A percentile compares a stretch with the other conserved stretches of the same genome.
These are phyloP conservation scores for Chrysosporium queenslandicum DNA, from an alignment of 2,329 filamentous ascomycete species.

Conservation along the genomic window DNA sequence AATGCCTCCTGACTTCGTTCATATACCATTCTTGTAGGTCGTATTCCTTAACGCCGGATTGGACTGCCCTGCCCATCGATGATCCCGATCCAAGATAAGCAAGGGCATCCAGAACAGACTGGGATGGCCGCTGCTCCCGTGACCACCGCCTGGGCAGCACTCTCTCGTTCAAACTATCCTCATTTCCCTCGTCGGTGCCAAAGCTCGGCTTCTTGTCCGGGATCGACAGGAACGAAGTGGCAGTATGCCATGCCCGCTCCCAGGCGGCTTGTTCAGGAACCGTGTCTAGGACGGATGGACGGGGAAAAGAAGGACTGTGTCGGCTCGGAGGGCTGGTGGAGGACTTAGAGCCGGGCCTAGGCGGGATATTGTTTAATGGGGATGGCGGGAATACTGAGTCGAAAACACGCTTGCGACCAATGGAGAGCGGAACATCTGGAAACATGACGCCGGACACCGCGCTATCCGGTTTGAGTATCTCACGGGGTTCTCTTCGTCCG, in stretches of 20 bases:
- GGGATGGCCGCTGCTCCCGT: slow-evolving; percentile 22
- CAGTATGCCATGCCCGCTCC: slow-evolving; percentile 35
- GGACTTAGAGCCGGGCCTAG: slow-evolving; percentile 23
- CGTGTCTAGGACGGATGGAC: slow-evolving; percentile 7
- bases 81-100: slow-evolving; percentile 24
- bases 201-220: slow-evolving; percentile 28
- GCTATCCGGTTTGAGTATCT: not conserved
- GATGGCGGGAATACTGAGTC: slow-evolving; percentile 36
- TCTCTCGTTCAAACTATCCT: slow-evolving; percentile 21
- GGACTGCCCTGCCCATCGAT: slow-evolving; percentile 16
- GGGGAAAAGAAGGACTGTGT: slow-evolving; percentile 3
- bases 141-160: slow-evolving; percentile 26
- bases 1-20: slow-evolving; percentile 37
- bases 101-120: slow-evolving; percentile 27
- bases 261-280: slow-evolving; percentile 27
- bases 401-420: slow-evolving; percentile 34
- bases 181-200: slow-evolving; percentile 1
- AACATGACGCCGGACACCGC: slow-evolving; percentile 13
- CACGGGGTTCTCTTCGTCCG: no score
- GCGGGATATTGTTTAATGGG: slow-evolving; percentile 25
- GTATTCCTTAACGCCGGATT: slow-evolving; percentile 19
- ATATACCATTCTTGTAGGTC: slow-evolving; percentile 36
- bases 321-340: slow-evolving; percentile 9
- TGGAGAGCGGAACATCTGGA: slow-evolving; percentile 13
- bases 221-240: slow-evolving; percentile 33